Percentiles rank a stretch among this genome's conserved stretches.
These are phyloP conservation scores for Fusarium sambucinum DNA, from an alignment of 2,329 filamentous ascomycete genomes.

Conservation along the genomic window DNA sequence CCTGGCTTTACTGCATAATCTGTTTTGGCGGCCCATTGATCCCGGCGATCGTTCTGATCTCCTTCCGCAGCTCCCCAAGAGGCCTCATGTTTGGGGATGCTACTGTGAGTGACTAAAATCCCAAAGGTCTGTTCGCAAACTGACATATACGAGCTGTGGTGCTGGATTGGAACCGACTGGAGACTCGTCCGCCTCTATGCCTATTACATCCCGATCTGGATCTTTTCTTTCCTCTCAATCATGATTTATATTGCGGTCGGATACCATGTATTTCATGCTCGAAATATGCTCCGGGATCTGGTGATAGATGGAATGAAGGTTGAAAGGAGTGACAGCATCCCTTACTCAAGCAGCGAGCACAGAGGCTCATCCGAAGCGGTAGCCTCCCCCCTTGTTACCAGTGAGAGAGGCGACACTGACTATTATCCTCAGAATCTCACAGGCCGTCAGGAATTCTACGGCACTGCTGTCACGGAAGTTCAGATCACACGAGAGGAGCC, in stretches of 20 bases:
- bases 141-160: slow-evolving; percentile 64
- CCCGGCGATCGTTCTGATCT: slow-evolving; percentile 74
- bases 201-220: slow-evolving; percentile 72
- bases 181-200: slow-evolving; percentile 68
- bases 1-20: slow-evolving; percentile 75
- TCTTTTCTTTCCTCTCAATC: slow-evolving; percentile 66
- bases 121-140: not conserved
- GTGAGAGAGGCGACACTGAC: slow-evolving; percentile 29
- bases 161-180: slow-evolving; percentile 68
- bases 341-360: slow-evolving; percentile 46
- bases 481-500: slow-evolving; percentile 55
- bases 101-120: slow-evolving; percentile 57
- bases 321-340: slow-evolving; percentile 33
- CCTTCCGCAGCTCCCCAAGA: slow-evolving; percentile 59
- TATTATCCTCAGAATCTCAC: slow-evolving; percentile 45
- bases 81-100: slow-evolving; percentile 67
- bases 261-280: slow-evolving; percentile 69
- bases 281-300: slow-evolving; percentile 66
- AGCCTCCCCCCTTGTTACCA: slow-evolving; percentile 5
- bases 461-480: slow-evolving; percentile 64
- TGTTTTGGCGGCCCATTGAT: slow-evolving; percentile 79
- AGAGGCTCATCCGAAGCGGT: slow-evolving; percentile 54
- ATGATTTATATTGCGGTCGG: slow-evolving; percentile 69
- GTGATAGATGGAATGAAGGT: slow-evolving; percentile 43
- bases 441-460: slow-evolving; percentile 54